Evolutionary conservation across 306 rosid genomes (phyloP).

Genomic region (Clitoria ternatea): DNA sequence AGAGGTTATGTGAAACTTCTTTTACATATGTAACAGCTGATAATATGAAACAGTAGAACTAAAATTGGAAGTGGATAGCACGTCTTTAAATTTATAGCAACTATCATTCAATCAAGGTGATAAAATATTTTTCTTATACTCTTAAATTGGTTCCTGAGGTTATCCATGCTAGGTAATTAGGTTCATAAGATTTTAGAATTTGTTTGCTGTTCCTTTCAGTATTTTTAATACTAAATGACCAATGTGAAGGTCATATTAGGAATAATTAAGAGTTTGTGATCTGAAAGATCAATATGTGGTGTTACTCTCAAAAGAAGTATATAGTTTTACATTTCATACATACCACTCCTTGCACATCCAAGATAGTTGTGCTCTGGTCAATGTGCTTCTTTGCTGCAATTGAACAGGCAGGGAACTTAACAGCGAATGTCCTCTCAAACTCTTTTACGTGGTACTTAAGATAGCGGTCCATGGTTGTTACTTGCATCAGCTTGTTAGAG

Average conservation of each 20-base stretch:
- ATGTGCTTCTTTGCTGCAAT: conserved; percentile 84
- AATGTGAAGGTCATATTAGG: no score
- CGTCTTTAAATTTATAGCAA: not conserved
- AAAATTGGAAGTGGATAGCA: not conserved
- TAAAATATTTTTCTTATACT: no score
- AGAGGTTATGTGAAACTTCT: not conserved
- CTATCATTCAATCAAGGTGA: not conserved
- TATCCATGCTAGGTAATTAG: no score
- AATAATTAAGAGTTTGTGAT: no score
- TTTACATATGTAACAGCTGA: not conserved
- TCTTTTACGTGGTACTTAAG: conserved; percentile 79
- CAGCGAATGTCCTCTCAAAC: conserved; percentile 73
- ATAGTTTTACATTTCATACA: not conserved
- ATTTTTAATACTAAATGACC: no score
- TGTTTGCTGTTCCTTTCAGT: no score
- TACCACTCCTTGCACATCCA: conserved; percentile 99
- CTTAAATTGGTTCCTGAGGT: no score
- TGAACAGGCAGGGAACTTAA: conserved; percentile 85
- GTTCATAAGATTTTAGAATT: no score
- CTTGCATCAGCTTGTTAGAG: conserved; percentile 76
- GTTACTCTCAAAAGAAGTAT: not conserved
- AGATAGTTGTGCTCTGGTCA: conserved; percentile 92
- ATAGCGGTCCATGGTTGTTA: conserved; percentile 84
- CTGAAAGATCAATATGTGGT: no score
- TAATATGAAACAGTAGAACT: not conserved